A percentile compares a stretch with the other conserved stretches of the same genome.
phyloP scores from a whole-genome alignment of 2,329 filamentous ascomycete species.

The Penicillium sp. region DNA sequence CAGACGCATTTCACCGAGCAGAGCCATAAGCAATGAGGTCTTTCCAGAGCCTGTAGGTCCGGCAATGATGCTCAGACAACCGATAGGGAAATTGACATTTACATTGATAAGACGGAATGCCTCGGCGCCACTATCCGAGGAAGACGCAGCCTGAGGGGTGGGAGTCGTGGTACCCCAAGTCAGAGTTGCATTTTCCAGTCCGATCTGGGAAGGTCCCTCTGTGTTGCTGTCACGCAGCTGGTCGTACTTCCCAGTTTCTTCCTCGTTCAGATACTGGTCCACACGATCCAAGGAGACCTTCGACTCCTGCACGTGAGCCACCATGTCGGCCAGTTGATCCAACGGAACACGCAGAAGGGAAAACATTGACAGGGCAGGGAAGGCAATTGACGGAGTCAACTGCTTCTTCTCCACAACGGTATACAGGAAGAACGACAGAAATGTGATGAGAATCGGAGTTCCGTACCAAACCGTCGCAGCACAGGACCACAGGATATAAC shows the following conservation, averaged over 20 bases:
- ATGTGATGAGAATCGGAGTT: constrained; percentile 91
- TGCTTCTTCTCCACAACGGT: constrained; percentile 87
- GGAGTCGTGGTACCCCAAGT: constrained; percentile 74
- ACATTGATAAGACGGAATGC: constrained; percentile 83
- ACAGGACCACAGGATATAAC: constrained; percentile 88
- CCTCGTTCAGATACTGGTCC: constrained; percentile 88
- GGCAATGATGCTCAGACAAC: constrained; percentile 87
- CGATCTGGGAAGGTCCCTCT: constrained; percentile 73
- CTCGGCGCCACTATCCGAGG: constrained; percentile 65
- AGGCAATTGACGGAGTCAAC: constrained; percentile 87
- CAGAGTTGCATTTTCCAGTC: constrained; percentile 81
- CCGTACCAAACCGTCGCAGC: constrained; percentile 97
- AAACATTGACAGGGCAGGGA: constrained; percentile 94
- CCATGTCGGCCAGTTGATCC: constrained; percentile 97
- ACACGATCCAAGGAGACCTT: constrained; percentile 97
- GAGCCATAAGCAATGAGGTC: constrained; percentile 91
- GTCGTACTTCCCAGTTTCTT: constrained; percentile 92
- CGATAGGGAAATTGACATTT: constrained; percentile 78
- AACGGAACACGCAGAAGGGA: constrained; percentile 89
- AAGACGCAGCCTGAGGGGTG: constrained; percentile 59
- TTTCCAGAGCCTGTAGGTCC: constrained; percentile 95
- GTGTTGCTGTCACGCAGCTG: constrained; percentile 76
- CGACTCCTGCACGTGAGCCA: constrained; percentile 95
- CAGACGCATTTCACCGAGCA: constrained; percentile 93
- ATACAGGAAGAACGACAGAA: constrained; percentile 93